phyloP scores from a whole-genome alignment of 305 asterid genomes.

The Rubia occidens region DNA sequence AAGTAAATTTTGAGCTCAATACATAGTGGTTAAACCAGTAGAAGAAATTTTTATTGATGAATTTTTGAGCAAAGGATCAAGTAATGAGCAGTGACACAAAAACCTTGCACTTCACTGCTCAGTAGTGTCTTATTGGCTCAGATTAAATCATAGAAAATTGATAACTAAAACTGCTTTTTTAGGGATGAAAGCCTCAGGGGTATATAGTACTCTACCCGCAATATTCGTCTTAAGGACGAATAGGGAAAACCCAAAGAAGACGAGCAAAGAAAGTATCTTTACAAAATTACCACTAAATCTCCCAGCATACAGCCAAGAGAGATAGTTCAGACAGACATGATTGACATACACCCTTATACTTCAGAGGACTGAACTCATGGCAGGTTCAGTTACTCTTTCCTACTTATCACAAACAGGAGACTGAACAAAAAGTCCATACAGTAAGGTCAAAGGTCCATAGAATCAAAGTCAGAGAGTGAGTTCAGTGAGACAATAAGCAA shows the following conservation, averaged over 20 bases:
- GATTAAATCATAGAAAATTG: no score
- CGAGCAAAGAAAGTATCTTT: background rate
- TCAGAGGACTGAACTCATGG: no score
- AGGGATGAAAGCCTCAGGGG: no score
- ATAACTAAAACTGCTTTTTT: no score
- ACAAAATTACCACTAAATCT: background rate
- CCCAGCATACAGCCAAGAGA: background rate
- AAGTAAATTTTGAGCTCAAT: background rate
- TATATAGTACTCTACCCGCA: no score
- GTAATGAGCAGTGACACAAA: background rate
- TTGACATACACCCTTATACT: background rate
- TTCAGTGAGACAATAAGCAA: no score
- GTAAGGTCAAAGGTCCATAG: background rate
- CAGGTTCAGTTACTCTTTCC: no score
- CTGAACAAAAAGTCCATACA: no score
- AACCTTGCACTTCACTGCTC: background rate
- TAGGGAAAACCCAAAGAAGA: background rate
- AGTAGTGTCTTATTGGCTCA: background rate
- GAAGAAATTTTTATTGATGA: background rate
- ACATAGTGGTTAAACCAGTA: background rate
- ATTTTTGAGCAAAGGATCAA: background rate
- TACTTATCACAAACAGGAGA: no score
- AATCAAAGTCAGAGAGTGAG: background rate
- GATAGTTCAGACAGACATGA: background rate
- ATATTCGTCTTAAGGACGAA: no score